phyloP scores from a whole-genome alignment of 73 alveolate species.

The Paramecium bursaria region DNA sequence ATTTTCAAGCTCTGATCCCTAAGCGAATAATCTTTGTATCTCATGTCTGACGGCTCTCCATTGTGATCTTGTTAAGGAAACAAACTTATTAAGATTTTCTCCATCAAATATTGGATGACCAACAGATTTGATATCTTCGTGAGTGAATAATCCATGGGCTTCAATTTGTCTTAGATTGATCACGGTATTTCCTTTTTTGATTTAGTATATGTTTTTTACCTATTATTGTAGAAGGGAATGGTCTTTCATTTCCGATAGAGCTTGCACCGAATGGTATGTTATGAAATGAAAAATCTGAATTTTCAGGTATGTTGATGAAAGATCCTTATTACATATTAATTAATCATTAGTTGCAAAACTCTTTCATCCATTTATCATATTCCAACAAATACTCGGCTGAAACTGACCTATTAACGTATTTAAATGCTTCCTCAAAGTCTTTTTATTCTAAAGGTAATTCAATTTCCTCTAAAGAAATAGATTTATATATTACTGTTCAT shows the following conservation, averaged over 20 bases:
- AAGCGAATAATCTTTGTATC: slow-evolving; percentile 32
- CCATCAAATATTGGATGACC: slow-evolving; percentile 36
- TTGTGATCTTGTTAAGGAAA: slow-evolving; percentile 54
- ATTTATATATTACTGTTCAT: slow-evolving; percentile 24
- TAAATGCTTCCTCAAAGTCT: slow-evolving; percentile 86
- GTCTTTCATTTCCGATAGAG: not conserved
- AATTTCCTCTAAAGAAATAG: slow-evolving; percentile 66
- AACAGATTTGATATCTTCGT: not conserved
- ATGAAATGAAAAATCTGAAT: not conserved
- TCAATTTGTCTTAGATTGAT: slow-evolving; percentile 21
- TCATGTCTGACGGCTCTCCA: slow-evolving; percentile 65
- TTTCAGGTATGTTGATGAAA: not conserved
- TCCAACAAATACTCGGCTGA: slow-evolving; percentile 77
- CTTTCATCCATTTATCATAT: slow-evolving; percentile 89
- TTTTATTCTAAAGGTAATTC: slow-evolving; percentile 80
- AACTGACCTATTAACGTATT: slow-evolving; percentile 82
- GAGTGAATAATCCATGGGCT: not conserved
- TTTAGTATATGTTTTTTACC: not conserved
- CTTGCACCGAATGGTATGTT: not conserved
- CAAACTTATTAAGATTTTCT: slow-evolving; percentile 46
- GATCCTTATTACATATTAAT: not conserved
- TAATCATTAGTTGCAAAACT: slow-evolving; percentile 69
- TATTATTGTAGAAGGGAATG: not conserved
- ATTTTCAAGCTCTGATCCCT: slow-evolving; percentile 54
- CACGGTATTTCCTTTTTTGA: not conserved